Evolutionary conservation across 768 basidiomycete species (phyloP).

Genomic region (Amanita subjunquillea): DNA sequence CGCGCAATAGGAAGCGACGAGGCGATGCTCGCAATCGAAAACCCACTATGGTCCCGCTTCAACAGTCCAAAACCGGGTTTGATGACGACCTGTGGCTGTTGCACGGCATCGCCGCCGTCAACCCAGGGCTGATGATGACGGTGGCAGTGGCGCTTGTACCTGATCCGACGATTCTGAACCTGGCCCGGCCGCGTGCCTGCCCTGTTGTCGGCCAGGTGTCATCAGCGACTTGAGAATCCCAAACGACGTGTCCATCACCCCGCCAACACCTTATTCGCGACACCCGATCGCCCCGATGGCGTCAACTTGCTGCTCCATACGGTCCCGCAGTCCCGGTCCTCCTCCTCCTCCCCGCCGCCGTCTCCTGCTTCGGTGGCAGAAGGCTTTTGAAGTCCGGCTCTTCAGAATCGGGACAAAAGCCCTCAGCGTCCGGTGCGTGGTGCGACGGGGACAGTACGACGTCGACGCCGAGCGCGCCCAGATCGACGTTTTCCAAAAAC

Average conservation of each 20-base stretch:
- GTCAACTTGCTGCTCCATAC: slow-evolving; percentile 75
- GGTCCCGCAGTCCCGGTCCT: slow-evolving; percentile 35
- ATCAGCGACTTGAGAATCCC: slow-evolving; percentile 76
- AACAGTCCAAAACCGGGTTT: slow-evolving; percentile 58
- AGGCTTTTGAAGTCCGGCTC: slow-evolving; percentile 17
- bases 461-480: slow-evolving; percentile 53
- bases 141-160: background rate
- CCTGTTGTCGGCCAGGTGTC: slow-evolving; percentile 22
- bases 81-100: slow-evolving; percentile 24
- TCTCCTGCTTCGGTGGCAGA: background rate
- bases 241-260: slow-evolving; percentile 87
- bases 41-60: slow-evolving; percentile 53
- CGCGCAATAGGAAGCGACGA: slow-evolving; percentile 48
- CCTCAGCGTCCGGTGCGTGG: no score
- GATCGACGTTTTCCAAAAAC: slow-evolving; percentile 91
- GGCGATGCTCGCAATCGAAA: slow-evolving; percentile 71
- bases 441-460: slow-evolving; percentile 32
- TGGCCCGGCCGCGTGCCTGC: background rate
- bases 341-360: background rate
- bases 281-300: slow-evolving; percentile 71
- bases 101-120: slow-evolving; percentile 9
- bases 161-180: no score
- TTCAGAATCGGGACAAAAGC: slow-evolving; percentile 74
- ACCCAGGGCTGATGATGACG: background rate
- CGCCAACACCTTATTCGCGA: slow-evolving; percentile 71